These are phyloP conservation scores for Capsicum chinense DNA, from an alignment of 257 asterid genomes.

Conservation along the genomic window DNA sequence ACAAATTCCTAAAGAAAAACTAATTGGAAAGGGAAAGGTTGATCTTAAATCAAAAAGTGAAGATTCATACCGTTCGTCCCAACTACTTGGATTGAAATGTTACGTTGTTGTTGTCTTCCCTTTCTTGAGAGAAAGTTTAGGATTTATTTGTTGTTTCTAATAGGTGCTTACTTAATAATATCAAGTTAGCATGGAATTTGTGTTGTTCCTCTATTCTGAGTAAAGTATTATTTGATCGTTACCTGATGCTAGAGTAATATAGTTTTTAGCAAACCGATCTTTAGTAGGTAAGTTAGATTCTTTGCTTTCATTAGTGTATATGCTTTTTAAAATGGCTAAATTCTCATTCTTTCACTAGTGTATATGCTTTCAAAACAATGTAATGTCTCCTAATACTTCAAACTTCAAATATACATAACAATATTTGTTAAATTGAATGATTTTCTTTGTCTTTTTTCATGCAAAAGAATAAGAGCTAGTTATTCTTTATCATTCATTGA, in stretches of 20 bases:
- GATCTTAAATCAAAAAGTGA: not conserved
- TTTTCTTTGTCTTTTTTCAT: conserved; percentile 16
- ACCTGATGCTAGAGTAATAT: not conserved
- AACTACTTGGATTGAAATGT: too few relatives aligned
- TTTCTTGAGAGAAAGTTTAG: not conserved
- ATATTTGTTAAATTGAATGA: conserved; percentile 23
- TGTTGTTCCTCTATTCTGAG: not conserved
- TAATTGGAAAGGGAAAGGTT: conserved; percentile 17
- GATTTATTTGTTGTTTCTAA: not conserved
- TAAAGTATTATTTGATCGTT: not conserved
- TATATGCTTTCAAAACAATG: not conserved
- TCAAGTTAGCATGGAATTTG: not conserved
- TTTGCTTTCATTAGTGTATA: not conserved
- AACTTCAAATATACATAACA: not conserved
- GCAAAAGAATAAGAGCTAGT: conserved; percentile 87
- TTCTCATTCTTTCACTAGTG: not conserved
- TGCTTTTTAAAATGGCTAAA: not conserved
- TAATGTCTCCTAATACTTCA: not conserved
- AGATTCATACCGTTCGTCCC: not conserved
- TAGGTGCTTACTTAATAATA: not conserved
- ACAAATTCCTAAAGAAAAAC: not conserved
- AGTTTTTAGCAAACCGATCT: not conserved
- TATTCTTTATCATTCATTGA: conserved; percentile 79
- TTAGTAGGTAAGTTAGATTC: not conserved
- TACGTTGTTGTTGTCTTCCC: not conserved